Evolutionary conservation across 768 basidiomycete genomes (phyloP).

Genomic region (Macrolepiota albuminosa): DNA sequence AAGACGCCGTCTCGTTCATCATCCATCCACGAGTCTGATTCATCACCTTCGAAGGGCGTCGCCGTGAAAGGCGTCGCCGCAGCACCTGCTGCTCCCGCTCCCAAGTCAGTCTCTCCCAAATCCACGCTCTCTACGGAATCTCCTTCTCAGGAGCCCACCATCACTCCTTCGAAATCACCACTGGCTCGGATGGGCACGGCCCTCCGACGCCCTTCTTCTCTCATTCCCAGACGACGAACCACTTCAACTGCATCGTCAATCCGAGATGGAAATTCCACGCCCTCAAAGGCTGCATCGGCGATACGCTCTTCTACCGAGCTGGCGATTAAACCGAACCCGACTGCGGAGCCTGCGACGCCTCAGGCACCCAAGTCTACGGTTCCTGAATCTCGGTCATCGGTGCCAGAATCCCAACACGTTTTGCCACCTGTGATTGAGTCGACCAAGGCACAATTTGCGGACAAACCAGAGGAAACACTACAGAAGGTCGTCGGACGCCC

Average conservation of each 20-base stretch:
- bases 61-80: background rate
- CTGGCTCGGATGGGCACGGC: constrained; percentile 6
- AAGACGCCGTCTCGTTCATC: constrained; percentile 10
- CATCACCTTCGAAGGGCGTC: background rate
- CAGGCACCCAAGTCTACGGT: background rate
- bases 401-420: background rate
- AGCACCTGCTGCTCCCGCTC: background rate
- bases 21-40: constrained; percentile 1
- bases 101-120: constrained; percentile 1
- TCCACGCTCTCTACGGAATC: constrained; percentile 3
- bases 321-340: background rate
- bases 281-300: constrained; percentile 4
- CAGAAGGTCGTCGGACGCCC: background rate
- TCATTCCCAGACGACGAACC: constrained; percentile 10
- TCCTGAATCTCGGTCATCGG: background rate
- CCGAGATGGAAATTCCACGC: background rate
- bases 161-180: constrained; percentile 8
- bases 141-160: constrained; percentile 4
- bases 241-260: constrained; percentile 4
- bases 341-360: constrained; percentile 6
- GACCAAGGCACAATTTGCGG: background rate
- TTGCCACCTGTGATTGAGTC: background rate
- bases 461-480: background rate
- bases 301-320: background rate
- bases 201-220: constrained; percentile 7